Percentiles rank a stretch among this genome's conserved stretches.
These are phyloP conservation scores for Penicillium sp. DNA, from an alignment of 2,329 filamentous ascomycete species.

Conservation along the genomic window DNA sequence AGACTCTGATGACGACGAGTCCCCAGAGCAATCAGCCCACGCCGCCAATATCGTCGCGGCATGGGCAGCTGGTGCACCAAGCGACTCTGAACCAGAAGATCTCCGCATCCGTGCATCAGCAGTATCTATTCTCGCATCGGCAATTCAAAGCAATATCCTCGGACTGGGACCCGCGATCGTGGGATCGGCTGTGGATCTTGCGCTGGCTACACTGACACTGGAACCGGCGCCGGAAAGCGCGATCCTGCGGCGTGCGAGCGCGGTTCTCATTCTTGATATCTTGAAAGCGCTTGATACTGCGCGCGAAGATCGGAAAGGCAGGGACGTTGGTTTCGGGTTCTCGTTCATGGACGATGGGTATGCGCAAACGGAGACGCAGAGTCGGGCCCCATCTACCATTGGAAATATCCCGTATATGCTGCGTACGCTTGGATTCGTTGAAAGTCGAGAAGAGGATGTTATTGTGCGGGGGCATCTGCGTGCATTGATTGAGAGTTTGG, in stretches of 20 bases:
- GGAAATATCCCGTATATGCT: constrained; percentile 43
- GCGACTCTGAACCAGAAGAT: constrained; percentile 44
- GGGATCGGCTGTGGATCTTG: constrained; percentile 41
- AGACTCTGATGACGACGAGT: constrained; percentile 35
- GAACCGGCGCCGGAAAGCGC: constrained; percentile 39
- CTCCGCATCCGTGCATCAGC: constrained; percentile 45
- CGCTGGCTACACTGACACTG: constrained; percentile 39
- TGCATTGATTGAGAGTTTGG: constrained; percentile 41
- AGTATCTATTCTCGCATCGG: constrained; percentile 44
- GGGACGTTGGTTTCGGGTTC: constrained; percentile 41
- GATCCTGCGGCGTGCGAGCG: constrained; percentile 44
- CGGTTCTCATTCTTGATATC: constrained; percentile 41
- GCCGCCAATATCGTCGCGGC: constrained; percentile 41
- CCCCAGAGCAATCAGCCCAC: constrained; percentile 34
- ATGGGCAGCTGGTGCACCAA: constrained; percentile 40
- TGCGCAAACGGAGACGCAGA: background rate
- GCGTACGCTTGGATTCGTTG: constrained; percentile 37
- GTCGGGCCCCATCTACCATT: constrained; percentile 25
- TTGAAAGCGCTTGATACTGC: constrained; percentile 41
- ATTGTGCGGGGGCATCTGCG: constrained; percentile 43
- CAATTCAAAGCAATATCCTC: constrained; percentile 40
- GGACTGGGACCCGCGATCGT: constrained; percentile 38
- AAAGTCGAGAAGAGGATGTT: constrained; percentile 38
- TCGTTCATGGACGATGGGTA: constrained; percentile 29
- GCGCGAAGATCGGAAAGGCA: constrained; percentile 29